Base-by-base conservation (phyloP, 768 basidiomycete genomes). In the Russula griseocarnosa region DNA sequence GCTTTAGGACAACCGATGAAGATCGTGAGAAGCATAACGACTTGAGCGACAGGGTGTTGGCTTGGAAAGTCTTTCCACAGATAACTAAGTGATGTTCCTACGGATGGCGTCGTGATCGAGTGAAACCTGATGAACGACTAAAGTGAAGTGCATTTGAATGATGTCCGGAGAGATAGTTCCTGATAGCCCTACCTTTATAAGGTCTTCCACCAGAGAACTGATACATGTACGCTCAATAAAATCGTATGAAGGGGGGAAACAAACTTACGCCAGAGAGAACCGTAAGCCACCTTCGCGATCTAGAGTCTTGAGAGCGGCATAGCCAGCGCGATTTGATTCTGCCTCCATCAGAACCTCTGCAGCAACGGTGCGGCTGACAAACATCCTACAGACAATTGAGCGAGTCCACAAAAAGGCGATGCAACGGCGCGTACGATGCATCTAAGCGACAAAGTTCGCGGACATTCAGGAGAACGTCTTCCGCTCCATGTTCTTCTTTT, bases 321-420 rank as follows among this genome's bases (percentile, higher is more conserved):
- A 92, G 20, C 83, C 88, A 7, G 80, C 74, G 60, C 87, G 84
- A 62, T 92, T 92, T 18, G 78, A 73, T 74, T 85, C 86, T 20
- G 86, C 83, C 73, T 92, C 89, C 86, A 92, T 89, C 70, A 88
- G 88, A 28, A 90, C 82, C 71, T 92, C 90, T 2, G 85, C 88
- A 0, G 88, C 89, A n/a, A 92, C 87, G 14, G 89, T 90, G 52
- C 89, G 84, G 69, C 84, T 88, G 55, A 91, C 77, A 71, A 89
- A 92, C 88, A 92, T 90, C 55, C 90, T 91, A 65, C 16, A 66
- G 46, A 47, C 63, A 34, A 34, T 53, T 30, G 28, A 36, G 53
- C 32, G 32, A 49, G 13, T n/a, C 30, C 49, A 34, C 24, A 40
- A 67, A 49, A 71, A 54, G 49, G 63, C 24, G 11, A 62, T 18